Evolutionary conservation across 768 basidiomycete species (phyloP), one percentile per base, ranked within the genome.

Genomic region (Mycena indigotica): DNA sequence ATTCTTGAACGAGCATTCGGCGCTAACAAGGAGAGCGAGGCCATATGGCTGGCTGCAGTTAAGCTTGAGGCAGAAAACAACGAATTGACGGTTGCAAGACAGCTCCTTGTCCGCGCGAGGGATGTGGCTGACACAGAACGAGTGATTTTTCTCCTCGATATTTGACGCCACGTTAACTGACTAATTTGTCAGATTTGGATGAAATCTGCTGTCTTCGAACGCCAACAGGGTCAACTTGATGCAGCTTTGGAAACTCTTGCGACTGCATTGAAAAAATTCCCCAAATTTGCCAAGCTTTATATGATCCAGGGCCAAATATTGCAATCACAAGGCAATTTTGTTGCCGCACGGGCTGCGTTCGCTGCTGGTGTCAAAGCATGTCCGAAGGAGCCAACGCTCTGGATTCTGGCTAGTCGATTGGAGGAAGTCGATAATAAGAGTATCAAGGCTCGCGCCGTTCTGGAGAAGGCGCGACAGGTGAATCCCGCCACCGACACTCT

Each of bases 221-320:
- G 95, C 10, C 91, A 96, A 69, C 92, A 95, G 70, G 88, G 88
- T 2, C 83, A 88, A 60, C 77, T 85, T 4, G 80, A 84, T 16
- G 82, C 79, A 1, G 94, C 96, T 0, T 81, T 98, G 19, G 77
- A 85, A 59, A 93, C 89, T 0, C 79, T 94, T 12, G 75, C 84
- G 16, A 78, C 81, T 2, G 96, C 93, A 0, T 80, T 98, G 26
- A 72, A 75, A 50, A 95, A 89, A 69, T 98, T 91, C 81, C 89
- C 93, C 1, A 85, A 86, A 61, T 95, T 92, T 66, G 81, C 93
- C 48, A 98, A 98, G 74, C 73, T 98, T 1, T 95, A 99, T 76
- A 93, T 98, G 92, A 89, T 98, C 61, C 91, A 98, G 75, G 96
- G 94, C 1, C 96, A 98, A 67, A 94, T 98, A 15, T 80, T 88